phyloP scores from a whole-genome alignment of 2,329 filamentous ascomycete genomes.

The Colletotrichum noveboracense region DNA sequence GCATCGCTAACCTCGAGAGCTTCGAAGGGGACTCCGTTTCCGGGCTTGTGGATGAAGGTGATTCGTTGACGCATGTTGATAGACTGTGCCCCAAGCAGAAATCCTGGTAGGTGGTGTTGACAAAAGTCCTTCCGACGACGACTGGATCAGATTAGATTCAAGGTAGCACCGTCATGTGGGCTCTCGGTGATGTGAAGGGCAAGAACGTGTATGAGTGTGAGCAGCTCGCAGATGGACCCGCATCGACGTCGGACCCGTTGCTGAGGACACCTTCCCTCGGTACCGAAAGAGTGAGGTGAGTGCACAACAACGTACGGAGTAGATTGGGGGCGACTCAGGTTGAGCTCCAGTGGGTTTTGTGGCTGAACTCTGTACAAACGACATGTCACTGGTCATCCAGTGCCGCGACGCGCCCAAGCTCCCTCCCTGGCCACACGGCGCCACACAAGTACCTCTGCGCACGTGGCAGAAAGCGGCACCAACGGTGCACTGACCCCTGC shows the following conservation, averaged over 20 bases:
- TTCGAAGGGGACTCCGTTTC: constrained; percentile 67
- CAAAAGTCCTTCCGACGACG: background rate
- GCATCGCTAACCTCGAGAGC: constrained; percentile 62
- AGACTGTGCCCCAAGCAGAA: background rate
- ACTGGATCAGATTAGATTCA: background rate
- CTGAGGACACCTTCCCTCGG: constrained; percentile 14
- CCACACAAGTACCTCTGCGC: background rate
- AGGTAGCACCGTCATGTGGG: background rate
- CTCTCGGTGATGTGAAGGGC: background rate
- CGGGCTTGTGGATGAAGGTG: constrained; percentile 76
- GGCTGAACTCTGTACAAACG: background rate
- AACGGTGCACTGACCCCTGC: background rate
- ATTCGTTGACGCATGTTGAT: constrained; percentile 75
- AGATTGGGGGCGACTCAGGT: background rate
- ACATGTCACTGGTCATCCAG: background rate
- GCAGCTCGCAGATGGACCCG: background rate
- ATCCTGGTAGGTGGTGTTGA: background rate
- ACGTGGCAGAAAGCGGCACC: background rate
- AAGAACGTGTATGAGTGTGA: background rate
- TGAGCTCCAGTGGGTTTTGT: background rate
- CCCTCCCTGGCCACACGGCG: background rate
- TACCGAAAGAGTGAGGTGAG: background rate
- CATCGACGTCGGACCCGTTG: background rate
- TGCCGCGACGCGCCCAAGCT: background rate
- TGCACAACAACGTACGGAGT: background rate